phyloP scores from a whole-genome alignment of 2,329 filamentous ascomycete species.

The Pestalotiopsis sp. region DNA sequence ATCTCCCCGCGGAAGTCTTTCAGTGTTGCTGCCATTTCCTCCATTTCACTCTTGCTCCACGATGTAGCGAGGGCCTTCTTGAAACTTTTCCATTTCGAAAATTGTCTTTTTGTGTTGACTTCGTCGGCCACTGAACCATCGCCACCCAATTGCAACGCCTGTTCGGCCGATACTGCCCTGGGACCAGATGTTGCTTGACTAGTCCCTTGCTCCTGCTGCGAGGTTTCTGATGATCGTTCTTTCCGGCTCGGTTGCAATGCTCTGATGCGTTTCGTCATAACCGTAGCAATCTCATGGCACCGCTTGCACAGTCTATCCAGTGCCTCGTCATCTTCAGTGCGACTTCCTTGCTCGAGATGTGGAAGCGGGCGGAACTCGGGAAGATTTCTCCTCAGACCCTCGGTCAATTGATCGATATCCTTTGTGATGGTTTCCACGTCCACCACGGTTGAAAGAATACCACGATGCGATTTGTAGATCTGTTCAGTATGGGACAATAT shows the following conservation, averaged over 20 bases:
- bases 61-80: not conserved
- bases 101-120: not conserved
- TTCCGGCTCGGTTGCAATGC: not conserved
- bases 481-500: not conserved
- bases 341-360: not conserved
- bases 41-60: slow-evolving; percentile 9
- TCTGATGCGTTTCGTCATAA: not conserved
- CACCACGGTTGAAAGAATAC: not conserved
- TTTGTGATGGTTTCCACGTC: not conserved
- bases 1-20: slow-evolving; percentile 1
- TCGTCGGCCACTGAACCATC: not conserved
- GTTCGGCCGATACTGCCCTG: not conserved
- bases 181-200: no score
- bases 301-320: not conserved
- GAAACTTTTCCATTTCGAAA: slow-evolving; percentile 5
- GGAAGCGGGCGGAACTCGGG: not conserved
- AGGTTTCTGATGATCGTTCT: not conserved
- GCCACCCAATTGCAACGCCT: not conserved
- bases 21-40: not conserved
- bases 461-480: not conserved
- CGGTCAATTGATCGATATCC: not conserved
- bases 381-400: not conserved
- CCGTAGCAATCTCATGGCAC: not conserved
- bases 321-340: not conserved
- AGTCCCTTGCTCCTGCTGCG: not conserved